phyloP scores from a whole-genome alignment of 2,329 filamentous ascomycete species.

The Pseudogymnoascus sp. region DNA sequence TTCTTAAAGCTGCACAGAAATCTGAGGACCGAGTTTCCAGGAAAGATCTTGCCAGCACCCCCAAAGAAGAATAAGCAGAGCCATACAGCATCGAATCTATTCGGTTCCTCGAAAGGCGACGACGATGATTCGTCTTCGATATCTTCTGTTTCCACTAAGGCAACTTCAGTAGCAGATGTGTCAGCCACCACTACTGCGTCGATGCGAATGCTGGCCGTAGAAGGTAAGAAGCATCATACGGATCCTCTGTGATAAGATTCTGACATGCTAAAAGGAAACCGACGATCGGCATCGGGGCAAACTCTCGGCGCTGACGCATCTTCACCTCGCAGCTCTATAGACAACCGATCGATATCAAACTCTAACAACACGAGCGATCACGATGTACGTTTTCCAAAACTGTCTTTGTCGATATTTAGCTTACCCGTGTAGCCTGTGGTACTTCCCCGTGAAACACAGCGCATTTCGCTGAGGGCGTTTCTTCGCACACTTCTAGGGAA shows the following conservation, averaged over 20 bases:
- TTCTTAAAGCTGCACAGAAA: constrained; percentile 74
- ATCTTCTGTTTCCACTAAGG: constrained; percentile 41
- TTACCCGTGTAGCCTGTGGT: constrained; percentile 24
- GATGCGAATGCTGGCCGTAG: constrained; percentile 35
- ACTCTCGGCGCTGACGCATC: constrained; percentile 10
- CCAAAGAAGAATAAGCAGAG: constrained; percentile 88
- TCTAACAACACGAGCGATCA: constrained; percentile 1
- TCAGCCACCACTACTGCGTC: constrained; percentile 12
- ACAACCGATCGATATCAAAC: constrained; percentile 27
- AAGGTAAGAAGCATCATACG: constrained; percentile 27
- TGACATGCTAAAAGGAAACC: constrained; percentile 16
- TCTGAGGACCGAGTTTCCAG: constrained; percentile 77
- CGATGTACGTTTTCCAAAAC: neutral
- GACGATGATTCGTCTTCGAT: constrained; percentile 74
- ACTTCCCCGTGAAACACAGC: constrained; percentile 79
- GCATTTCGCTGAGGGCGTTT: constrained; percentile 85
- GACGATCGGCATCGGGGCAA: constrained; percentile 13
- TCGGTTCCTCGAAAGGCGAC: constrained; percentile 45
- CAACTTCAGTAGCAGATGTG: constrained; percentile 13
- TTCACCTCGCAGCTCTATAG: constrained; percentile 11
- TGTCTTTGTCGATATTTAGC: neutral
- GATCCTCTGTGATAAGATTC: neutral
- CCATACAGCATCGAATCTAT: constrained; percentile 53
- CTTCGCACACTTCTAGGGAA: constrained; percentile 81
- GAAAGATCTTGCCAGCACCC: constrained; percentile 77